These are phyloP conservation scores for Cymbopogon flexuosus DNA, from an alignment of 202 grass and related monocot species.

Conservation along the genomic window DNA sequence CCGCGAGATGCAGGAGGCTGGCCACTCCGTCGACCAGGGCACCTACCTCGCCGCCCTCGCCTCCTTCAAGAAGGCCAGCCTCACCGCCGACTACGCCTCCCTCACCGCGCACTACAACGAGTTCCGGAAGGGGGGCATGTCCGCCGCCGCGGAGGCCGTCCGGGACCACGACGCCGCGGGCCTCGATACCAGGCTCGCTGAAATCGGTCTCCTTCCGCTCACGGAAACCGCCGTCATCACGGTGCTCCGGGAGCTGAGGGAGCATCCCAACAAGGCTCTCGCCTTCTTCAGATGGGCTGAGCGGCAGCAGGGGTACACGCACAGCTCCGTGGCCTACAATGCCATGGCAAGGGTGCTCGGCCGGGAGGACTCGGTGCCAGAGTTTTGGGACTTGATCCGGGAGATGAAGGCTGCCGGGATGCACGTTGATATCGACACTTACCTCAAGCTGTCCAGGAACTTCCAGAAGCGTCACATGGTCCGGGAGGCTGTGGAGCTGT, in stretches of 20 bases:
- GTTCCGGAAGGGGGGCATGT: neutral
- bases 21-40: conserved; percentile 58
- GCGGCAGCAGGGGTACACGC: conserved; percentile 30
- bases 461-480: conserved; percentile 68
- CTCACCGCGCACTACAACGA: conserved; percentile 43
- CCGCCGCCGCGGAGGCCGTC: conserved; percentile 22
- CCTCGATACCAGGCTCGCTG: conserved; percentile 36
- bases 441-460: conserved; percentile 65
- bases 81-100: conserved; percentile 45
- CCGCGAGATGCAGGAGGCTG: conserved; percentile 51
- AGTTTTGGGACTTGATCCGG: conserved; percentile 61
- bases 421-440: conserved; percentile 80
- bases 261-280: conserved; percentile 51
- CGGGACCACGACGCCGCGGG: conserved; percentile 18
- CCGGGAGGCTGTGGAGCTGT: conserved; percentile 58
- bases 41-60: conserved; percentile 69
- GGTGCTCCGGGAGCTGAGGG: conserved; percentile 58
- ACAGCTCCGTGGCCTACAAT: conserved; percentile 60
- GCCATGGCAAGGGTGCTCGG: conserved; percentile 65
- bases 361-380: conserved; percentile 45
- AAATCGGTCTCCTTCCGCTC: conserved; percentile 29
- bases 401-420: conserved; percentile 60
- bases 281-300: conserved; percentile 71
- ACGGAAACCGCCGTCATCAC: conserved; percentile 47
- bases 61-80: conserved; percentile 64